Conservation (phyloP, 805 yeast species). For the Candida stauntonica region DNA sequence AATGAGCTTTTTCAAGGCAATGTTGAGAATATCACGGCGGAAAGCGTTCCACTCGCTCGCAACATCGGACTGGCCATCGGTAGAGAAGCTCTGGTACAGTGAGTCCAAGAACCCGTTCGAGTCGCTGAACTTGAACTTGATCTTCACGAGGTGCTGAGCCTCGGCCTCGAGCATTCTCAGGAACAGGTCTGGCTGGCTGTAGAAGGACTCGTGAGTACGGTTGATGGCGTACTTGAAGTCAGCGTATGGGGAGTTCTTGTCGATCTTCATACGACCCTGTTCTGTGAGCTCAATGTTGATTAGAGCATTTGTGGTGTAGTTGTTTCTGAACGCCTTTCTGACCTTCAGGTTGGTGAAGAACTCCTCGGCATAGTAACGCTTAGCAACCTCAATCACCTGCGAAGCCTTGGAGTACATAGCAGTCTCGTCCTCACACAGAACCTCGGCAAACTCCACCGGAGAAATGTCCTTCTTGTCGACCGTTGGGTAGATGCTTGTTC, state of each 20-base stretch:
- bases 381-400: conserved; percentile 67
- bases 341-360: conserved; percentile 76
- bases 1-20: conserved; percentile 64
- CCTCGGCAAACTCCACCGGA: conserved; percentile 58
- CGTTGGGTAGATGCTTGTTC: conserved; percentile 64
- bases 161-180: conserved; percentile 93
- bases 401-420: conserved; percentile 51
- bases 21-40: conserved; percentile 60
- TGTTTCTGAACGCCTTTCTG: conserved; percentile 63
- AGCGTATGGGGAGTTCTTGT: conserved; percentile 73
- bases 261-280: conserved; percentile 75
- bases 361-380: conserved; percentile 74
- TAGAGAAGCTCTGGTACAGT: conserved; percentile 50
- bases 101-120: conserved; percentile 40
- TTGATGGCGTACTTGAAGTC: conserved; percentile 90
- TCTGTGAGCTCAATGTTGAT: conserved; percentile 78
- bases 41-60: conserved; percentile 78
- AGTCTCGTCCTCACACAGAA: conserved; percentile 31
- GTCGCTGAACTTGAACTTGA: conserved; percentile 50
- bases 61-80: conserved; percentile 74
- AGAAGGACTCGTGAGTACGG: conserved; percentile 71
- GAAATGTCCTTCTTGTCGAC: conserved; percentile 45
- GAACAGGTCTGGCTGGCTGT: conserved; percentile 71
- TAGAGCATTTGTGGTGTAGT: conserved; percentile 58
- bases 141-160: conserved; percentile 61